phyloP scores from a whole-genome alignment of 148 eudicot species.

The Vaccinium myrtillus region DNA sequence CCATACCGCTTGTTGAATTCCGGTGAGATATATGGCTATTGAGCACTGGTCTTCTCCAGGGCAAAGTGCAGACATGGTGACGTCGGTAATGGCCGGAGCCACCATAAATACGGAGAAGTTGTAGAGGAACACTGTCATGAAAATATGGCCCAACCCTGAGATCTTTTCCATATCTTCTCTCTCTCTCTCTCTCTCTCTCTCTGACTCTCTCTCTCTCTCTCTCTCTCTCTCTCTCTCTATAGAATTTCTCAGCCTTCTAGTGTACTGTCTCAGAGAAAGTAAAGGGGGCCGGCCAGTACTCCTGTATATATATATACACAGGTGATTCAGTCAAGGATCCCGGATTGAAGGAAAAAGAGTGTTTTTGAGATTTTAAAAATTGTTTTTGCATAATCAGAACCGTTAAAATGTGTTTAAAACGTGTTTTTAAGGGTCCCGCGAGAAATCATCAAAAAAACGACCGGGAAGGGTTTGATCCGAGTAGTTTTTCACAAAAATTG shows the following conservation, averaged over 20 bases:
- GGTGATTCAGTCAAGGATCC: no score
- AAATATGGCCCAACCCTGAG: conserved; percentile 31
- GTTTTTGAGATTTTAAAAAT: no score
- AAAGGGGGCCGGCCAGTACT: background rate
- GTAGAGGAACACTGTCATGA: conserved; percentile 36
- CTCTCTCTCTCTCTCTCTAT: conserved; percentile 1
- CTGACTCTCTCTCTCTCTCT: background rate
- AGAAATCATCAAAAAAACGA: no score
- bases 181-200: background rate
- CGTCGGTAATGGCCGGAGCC: conserved; percentile 43
- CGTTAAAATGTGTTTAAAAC: no score
- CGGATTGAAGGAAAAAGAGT: no score
- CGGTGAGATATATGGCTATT: conserved; percentile 46
- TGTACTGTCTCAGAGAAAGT: background rate
- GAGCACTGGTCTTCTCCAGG: conserved; percentile 44
- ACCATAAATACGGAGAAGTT: conserved; percentile 36
- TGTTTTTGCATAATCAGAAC: no score
- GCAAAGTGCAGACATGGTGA: conserved; percentile 43
- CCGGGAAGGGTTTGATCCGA: no score
- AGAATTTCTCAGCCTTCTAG: background rate
- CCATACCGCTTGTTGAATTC: conserved; percentile 39
- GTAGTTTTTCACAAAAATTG: no score
- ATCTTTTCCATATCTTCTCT: conserved; percentile 3
- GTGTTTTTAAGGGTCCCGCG: no score
- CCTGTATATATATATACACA: no score